Conservation (phyloP, 768 basidiomycete genomes). For the Suillus fuscotomentosus region DNA sequence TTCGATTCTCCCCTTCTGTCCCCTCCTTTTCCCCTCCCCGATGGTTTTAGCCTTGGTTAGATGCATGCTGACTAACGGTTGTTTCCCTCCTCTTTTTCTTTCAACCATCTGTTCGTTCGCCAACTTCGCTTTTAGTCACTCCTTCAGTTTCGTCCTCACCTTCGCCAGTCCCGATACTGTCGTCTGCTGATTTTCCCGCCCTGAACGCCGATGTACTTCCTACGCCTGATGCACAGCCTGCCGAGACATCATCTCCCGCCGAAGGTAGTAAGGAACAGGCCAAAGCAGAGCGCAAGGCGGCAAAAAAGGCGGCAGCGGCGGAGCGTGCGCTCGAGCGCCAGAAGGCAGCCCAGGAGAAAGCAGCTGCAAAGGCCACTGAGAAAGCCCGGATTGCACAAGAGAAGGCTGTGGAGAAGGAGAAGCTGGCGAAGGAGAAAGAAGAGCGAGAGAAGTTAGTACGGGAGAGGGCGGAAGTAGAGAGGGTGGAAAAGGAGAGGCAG, state of each 20-base stretch:
- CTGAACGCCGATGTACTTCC: conserved; percentile 30
- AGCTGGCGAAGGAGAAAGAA: conserved; percentile 35
- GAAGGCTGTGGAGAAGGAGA: conserved; percentile 55
- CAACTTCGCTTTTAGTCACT: conserved; percentile 43
- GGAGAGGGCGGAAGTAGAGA: conserved; percentile 39
- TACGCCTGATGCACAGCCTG: conserved; percentile 22
- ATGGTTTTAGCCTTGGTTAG: conserved; percentile 26
- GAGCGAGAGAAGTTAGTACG: conserved; percentile 38
- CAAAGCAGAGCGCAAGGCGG: conserved; percentile 61
- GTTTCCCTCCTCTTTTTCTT: conserved; percentile 19
- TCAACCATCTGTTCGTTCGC: conserved; percentile 33
- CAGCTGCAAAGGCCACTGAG: conserved; percentile 31
- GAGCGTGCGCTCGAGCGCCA: conserved; percentile 64
- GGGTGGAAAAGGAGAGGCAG: conserved; percentile 35
- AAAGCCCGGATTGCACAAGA: not conserved
- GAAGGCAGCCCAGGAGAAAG: conserved; percentile 57
- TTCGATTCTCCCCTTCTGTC: conserved; percentile 36
- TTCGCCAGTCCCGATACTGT: conserved; percentile 49
- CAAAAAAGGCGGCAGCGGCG: conserved; percentile 60
- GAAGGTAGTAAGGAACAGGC: conserved; percentile 44
- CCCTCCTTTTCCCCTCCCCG: conserved; percentile 19
- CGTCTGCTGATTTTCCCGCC: conserved; percentile 76
- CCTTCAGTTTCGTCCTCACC: conserved; percentile 33
- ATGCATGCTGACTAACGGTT: conserved; percentile 30
- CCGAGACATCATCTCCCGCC: conserved; percentile 27